Base-by-base conservation (phyloP, 257 asterid species). In the Solanum medicagineum region DNA sequence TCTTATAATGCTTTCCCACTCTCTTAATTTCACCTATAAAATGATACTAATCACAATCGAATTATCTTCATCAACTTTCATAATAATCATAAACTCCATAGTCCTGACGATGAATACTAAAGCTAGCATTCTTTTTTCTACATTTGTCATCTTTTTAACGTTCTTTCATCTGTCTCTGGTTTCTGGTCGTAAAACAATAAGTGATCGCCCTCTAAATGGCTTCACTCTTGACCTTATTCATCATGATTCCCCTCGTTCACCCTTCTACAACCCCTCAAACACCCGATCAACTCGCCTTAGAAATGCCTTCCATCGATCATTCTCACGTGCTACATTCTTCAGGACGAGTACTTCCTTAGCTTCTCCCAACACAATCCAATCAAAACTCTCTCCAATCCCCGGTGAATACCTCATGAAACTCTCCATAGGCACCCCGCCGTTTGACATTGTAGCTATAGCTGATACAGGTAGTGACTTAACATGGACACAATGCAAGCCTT, bases 401-500 rank as follows among this genome's bases (percentile, higher is more conserved):
- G 92, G 92, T 9, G 91, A 88, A 62, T 91, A 88, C 29, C 69
- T 91, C 19, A 81, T 90, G 87, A 89, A 81, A 63, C 84, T 83
- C 83, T 86, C 87, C 5, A 15, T 89, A 2, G 93, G 93, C 2
- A 87, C 91, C 11, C 94, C 94, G 1, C 86, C 92, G 0, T 74
- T 91, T 44, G 84, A 89, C 4, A 54, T 88, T 10, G 10, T 87
- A 9, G 91, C 86, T 55, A 80, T 91, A 2, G 89, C 87, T 1
- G 93, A 91, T 11, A 92, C 92, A 0, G 95, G 94, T 24, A 92
- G 93, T 16, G 89, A 87, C 80, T 1, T 87, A 3, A 54, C 88
- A 4, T 91, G 95, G 94, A 88, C 90, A 1, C 92, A 91, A 75
- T 91, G 95, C 77, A 32, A 74, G 10, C 94, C 95, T 1, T 91